Base-by-base conservation (phyloP, 306 rosid genomes). In the Astragalus glycyphyllos region DNA sequence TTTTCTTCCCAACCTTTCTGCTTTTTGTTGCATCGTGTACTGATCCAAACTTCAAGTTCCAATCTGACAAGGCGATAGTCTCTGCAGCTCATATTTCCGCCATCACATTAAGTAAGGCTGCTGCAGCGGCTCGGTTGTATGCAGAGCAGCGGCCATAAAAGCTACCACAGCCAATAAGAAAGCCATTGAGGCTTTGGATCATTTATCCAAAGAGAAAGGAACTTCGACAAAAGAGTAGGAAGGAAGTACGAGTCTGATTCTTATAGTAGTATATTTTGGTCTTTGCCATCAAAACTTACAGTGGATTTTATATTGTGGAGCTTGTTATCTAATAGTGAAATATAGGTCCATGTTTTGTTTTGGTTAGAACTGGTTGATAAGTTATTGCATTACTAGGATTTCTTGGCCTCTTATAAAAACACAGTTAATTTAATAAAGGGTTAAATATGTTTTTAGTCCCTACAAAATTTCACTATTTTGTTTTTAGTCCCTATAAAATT, bases 181-280 rank as follows among this genome's bases (percentile, higher is more conserved):
- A 61, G 96, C 93, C 7, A 67, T 31, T 26, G 86, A 85, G 37
- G 91, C 89, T 0, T 55, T 90, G 84, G 88, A 90, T 3, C 51
- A 47, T 2, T 75, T 90, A 0, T 86, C 77, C 10, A 48, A 14
- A 61, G 85, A 86, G 72, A 68, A 82, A 9, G 77, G 53, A 3
- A 56, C n/a, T 46, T 41, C 15, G 7, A 5, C 35, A 31, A 45
- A 61, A 32, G 48, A 71, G 12, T 38, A 44, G n/a, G 23, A 20
- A 20, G 2, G 23, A 20, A 20, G 23, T 20, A 20, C 23, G 23
- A 20, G 23, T 20, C 65, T 50, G 69, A 60, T 41, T 20, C 58
- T 40, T 49, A 20, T 11, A 45, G 15, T 51, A 65, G 59, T 23
- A 55, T 78, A 68, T 62, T 60, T 71, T 17, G 45, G 16, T 44